Evolutionary conservation across 306 rosid genomes (phyloP).

Genomic region (Elaeagnus macrophylla): DNA sequence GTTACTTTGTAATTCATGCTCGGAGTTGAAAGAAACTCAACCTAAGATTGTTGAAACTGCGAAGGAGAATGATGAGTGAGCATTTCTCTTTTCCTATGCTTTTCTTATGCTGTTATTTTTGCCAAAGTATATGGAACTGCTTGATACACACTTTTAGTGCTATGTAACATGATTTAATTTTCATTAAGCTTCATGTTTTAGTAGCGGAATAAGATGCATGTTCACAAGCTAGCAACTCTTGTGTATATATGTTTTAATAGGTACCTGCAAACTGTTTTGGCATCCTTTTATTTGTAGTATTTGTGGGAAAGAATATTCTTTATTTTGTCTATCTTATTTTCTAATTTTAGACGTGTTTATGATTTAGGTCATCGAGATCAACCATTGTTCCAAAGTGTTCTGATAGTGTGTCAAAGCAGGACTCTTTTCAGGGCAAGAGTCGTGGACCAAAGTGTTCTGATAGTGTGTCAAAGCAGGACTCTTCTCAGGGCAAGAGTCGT

Average conservation of each 20-base stretch:
- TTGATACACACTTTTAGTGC: not conserved
- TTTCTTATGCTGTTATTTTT: not conserved
- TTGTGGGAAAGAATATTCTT: not conserved
- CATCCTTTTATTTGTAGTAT: not conserved
- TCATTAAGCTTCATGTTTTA: too few species aligned
- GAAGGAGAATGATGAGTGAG: slow-evolving; percentile 16
- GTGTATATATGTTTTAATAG: too few species aligned
- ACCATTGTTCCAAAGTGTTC: slow-evolving; percentile 26
- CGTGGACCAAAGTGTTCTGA: slow-evolving; percentile 38
- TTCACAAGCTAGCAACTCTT: too few species aligned
- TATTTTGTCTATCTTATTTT: not conserved
- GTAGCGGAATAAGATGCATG: too few species aligned
- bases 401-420: slow-evolving; percentile 38
- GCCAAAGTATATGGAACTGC: not conserved
- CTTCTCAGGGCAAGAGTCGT: slow-evolving; percentile 54
- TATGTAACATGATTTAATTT: too few species aligned
- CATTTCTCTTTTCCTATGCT: not conserved
- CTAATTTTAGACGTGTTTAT: not conserved
- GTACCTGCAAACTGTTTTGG: too few species aligned
- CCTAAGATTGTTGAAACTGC: slow-evolving; percentile 18
- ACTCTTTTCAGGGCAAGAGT: slow-evolving; percentile 47
- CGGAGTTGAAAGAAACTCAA: slow-evolving; percentile 30
- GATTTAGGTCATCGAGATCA: slow-evolving; percentile 44
- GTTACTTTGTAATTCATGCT: slow-evolving; percentile 57
- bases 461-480: slow-evolving; percentile 37